phyloP scores from a whole-genome alignment of 805 yeast genomes.

The Saccharomycopsis fodiens region DNA sequence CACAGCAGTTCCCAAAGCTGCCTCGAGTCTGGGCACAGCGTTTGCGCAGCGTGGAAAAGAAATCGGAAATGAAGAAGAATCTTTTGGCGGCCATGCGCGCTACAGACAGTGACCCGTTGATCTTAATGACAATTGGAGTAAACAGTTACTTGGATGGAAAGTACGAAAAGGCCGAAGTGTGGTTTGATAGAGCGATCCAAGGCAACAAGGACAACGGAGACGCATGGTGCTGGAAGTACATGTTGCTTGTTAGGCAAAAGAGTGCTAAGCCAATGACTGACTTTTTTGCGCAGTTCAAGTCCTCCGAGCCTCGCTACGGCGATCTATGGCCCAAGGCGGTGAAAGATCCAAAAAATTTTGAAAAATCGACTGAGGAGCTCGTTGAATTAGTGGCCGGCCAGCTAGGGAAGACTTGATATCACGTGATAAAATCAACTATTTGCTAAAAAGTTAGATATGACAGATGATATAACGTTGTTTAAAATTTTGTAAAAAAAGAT shows the following conservation, averaged over 20 bases:
- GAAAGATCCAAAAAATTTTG: constrained; percentile 43
- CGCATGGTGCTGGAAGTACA: constrained; percentile 60
- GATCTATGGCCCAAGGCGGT: constrained; percentile 45
- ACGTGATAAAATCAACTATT: too few species aligned
- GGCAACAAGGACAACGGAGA: constrained; percentile 62
- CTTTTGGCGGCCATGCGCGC: constrained; percentile 65
- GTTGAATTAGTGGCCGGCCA: constrained; percentile 29
- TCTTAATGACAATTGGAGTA: constrained; percentile 58
- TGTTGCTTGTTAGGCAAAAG: too few species aligned
- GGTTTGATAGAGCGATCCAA: constrained; percentile 67
- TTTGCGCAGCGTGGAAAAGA: constrained; percentile 37
- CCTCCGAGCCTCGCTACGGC: constrained; percentile 56
- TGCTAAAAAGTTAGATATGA: too few species aligned
- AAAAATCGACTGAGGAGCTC: constrained; percentile 33
- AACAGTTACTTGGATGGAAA: constrained; percentile 64
- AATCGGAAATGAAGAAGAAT: constrained; percentile 46
- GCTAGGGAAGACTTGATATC: not conserved
- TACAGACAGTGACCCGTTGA: constrained; percentile 51
- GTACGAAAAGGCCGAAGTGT: constrained; percentile 52
- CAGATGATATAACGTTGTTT: too few species aligned
- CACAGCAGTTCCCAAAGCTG: constrained; percentile 50
- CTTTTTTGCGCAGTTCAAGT: constrained; percentile 31
- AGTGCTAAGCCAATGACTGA: constrained; percentile 30
- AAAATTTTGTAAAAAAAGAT: too few species aligned
- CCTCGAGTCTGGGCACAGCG: constrained; percentile 61